Conservation (phyloP, 495 filamentous ascomycete genomes). For the Daldinia childiae region DNA sequence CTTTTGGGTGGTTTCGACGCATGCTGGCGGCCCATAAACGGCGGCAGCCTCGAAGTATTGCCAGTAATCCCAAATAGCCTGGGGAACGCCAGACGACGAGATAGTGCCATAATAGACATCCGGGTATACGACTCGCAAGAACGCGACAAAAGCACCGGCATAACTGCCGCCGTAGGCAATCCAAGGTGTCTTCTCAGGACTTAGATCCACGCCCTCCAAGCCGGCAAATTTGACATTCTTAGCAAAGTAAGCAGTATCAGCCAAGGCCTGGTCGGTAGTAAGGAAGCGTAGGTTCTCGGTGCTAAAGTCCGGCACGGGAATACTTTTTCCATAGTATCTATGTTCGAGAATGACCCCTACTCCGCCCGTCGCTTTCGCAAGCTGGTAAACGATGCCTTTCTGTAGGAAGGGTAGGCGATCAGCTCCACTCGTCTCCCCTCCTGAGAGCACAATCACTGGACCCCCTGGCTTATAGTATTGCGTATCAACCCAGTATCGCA, state of each 20-base stretch:
- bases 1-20: conserved; percentile 65
- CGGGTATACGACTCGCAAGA: conserved; percentile 74
- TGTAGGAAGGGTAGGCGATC: conserved; percentile 71
- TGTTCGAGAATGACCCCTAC: conserved; percentile 81
- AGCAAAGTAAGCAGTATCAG: conserved; percentile 78
- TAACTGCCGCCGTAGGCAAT: conserved; percentile 81
- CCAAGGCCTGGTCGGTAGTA: conserved; percentile 77
- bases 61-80: conserved; percentile 78
- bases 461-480: conserved; percentile 72
- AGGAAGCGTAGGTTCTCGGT: conserved; percentile 75
- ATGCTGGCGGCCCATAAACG: conserved; percentile 59
- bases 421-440: conserved; percentile 68
- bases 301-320: conserved; percentile 66
- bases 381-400: conserved; percentile 72
- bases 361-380: conserved; percentile 70
- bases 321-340: conserved; percentile 74
- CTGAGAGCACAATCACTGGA: conserved; percentile 73
- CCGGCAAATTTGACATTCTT: conserved; percentile 70
- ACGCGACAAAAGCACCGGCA: conserved; percentile 75
- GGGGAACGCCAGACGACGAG: conserved; percentile 74
- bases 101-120: conserved; percentile 75
- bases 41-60: conserved; percentile 73
- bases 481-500: conserved; percentile 80
- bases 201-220: conserved; percentile 69
- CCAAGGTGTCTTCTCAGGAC: conserved; percentile 65